These are phyloP conservation scores for Rosa chinensis DNA, from an alignment of 306 rosid genomes.

Conservation along the genomic window DNA sequence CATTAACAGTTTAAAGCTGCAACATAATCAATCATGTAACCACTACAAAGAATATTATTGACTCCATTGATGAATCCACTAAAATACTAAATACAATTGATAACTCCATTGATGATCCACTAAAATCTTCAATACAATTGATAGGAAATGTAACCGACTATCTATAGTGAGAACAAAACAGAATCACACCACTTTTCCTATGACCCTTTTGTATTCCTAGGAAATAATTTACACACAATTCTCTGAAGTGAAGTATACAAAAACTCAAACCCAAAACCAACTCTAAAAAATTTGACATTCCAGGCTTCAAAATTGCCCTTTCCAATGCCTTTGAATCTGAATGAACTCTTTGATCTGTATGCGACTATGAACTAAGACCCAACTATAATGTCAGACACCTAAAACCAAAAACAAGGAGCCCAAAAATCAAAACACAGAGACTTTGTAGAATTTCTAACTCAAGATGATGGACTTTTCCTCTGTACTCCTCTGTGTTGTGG, in stretches of 20 bases:
- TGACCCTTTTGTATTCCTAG: constrained; percentile 19
- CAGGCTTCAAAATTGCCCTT: constrained; percentile 26
- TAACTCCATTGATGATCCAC: constrained; percentile 40
- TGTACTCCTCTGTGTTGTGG: constrained; percentile 12
- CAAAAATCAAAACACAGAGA: constrained; percentile 7
- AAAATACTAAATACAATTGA: constrained; percentile 42
- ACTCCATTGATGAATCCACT: constrained; percentile 42
- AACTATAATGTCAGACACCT: constrained; percentile 32
- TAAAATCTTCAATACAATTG: neutral
- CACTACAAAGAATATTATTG: constrained; percentile 26
- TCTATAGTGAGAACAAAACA: constrained; percentile 7
- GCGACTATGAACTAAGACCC: constrained; percentile 25
- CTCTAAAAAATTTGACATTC: constrained; percentile 4
- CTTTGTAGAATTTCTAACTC: constrained; percentile 22
- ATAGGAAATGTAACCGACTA: constrained; percentile 12
- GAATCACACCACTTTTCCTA: constrained; percentile 35
- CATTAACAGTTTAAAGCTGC: constrained; percentile 19
- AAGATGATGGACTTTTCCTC: constrained; percentile 25
- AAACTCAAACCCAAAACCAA: constrained; percentile 26
- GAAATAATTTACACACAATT: constrained; percentile 31
- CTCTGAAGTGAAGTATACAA: constrained; percentile 9
- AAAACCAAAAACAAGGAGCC: constrained; percentile 41
- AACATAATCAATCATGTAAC: constrained; percentile 28
- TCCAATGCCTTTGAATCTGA: constrained; percentile 13
- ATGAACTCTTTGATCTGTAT: constrained; percentile 11